Evolutionary conservation across 1,139 yeast species (phyloP).

Genomic region (Petasospora rhodanensis): DNA sequence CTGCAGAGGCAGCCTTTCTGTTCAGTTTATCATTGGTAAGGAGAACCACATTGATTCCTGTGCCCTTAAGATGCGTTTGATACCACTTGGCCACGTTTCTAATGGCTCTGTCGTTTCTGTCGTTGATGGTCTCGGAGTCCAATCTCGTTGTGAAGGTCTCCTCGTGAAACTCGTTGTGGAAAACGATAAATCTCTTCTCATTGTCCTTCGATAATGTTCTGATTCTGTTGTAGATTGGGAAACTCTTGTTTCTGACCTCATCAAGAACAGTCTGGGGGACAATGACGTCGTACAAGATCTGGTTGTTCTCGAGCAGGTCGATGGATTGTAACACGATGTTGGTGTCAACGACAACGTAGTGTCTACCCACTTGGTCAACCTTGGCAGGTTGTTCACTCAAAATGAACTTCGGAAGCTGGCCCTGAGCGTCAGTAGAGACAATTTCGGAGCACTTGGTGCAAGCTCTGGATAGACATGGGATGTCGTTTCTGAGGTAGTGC

Average conservation of each 20-base stretch:
- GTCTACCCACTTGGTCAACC: conserved; percentile 45
- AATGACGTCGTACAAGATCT: conserved; percentile 82
- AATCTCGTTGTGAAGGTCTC: conserved; percentile 63
- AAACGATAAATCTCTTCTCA: conserved; percentile 82
- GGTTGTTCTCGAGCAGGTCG: conserved; percentile 75
- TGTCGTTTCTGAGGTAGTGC: conserved; percentile 87
- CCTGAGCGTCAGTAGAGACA: conserved; percentile 48
- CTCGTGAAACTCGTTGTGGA: conserved; percentile 86
- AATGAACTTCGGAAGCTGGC: conserved; percentile 45
- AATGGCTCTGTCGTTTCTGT: conserved; percentile 89
- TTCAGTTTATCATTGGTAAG: conserved; percentile 78
- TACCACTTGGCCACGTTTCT: conserved; percentile 75
- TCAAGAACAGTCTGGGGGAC: conserved; percentile 93
- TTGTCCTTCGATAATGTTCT: conserved; percentile 74
- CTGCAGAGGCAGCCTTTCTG: conserved; percentile 50
- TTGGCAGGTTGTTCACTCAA: conserved; percentile 48
- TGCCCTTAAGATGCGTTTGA: conserved; percentile 51
- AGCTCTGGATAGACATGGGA: conserved; percentile 78
- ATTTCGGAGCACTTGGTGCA: conserved; percentile 54
- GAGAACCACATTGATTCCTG: conserved; percentile 49
- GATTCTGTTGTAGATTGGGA: conserved; percentile 82
- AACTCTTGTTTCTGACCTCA: conserved; percentile 83
- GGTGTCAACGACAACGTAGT: conserved; percentile 83
- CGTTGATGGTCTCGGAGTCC: conserved; percentile 72
- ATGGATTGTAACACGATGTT: conserved; percentile 86